Evolutionary conservation across 805 yeast species (phyloP), one percentile per base, ranked within the genome.

Genomic region (Lachancea cidri): DNA sequence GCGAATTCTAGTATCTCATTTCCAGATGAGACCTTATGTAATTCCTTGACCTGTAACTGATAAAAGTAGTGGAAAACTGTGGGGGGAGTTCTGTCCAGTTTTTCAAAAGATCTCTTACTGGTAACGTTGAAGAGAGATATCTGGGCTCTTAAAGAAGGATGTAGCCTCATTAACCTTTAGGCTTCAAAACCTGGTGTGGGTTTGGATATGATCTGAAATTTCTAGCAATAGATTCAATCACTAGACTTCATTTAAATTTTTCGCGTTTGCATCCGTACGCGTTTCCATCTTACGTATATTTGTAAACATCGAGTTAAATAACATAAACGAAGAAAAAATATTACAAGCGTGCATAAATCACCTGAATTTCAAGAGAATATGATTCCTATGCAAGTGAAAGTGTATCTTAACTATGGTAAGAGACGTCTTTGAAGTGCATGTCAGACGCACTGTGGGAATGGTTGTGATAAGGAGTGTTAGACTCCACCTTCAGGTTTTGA

Each of bases 11-110:
- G 29, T 15, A 38, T 20, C n/a, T 46, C 47, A n/a, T 32, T 32
- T 9, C 24, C 22, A 8, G 32, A 35, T 4, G 38, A 29, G 19
- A 34, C 22, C 11, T 22, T 24, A 27, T 46, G 45, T 17, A 50
- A 35, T 13, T 47, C 43, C 29, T 46, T 44, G 19, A 48, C 19
- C 22, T 46, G 51, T 16, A 52, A 32, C 18, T 47, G 47, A 24
- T 45, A 49, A 31, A 46, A 55, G 32, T 51, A 55, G 15, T 54
- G 56, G 36, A 55, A 55, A 11, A 49, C 54, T 5, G 57, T 49
- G 3, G 41, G 17, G 14, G 58, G 55, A 14, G 41, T 24, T 19
- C 37, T 41, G 34, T 50, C 48, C n/a, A 45, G 33, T 22, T 34
- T 47, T 30, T 52, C 43, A 27, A 55, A 55, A 5, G 51, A 45